Evolutionary conservation across 2,329 filamentous ascomycete genomes (phyloP), one percentile per base, ranked within the genome.

Genomic region (Talaromyces sp.): DNA sequence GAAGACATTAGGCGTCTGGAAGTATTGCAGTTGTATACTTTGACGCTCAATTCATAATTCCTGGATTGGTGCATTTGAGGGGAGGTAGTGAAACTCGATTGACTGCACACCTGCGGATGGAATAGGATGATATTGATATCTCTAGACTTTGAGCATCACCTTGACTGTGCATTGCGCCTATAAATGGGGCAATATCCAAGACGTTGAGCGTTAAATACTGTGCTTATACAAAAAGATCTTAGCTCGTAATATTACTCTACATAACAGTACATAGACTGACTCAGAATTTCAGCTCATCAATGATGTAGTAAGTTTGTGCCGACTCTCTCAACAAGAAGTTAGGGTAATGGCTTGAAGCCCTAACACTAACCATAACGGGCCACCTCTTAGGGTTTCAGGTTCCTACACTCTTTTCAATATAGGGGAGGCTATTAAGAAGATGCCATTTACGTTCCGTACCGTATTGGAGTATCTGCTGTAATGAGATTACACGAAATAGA

Each of bases 401-500:
- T 56, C 19, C 33, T 56, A 56, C 52, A 24, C 22, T 39, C 5
- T 22, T 11, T 11, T 39, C 13, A 54, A 31, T 62, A 62, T 47
- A 22, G 16, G n/a, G 13, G 22, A 22, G 33, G 24, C 10, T 14
- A 22, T 35, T 19, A 10, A 19, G 14, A 33, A 60, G 8, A 19
- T n/a, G n/a, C 8, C 10, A 43, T n/a, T 62, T 50, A 62, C 47
- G 35, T 54, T 33, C 16, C 16, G 60, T 62, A 54, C 43, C 47
- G 60, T 62, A 62, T 52, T 43, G 27, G 6, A 52, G 22, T 33
- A 62, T 54, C 33, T 62, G 47, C 35, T 41, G 60, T 62, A 62
- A 54, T 27, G 24, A 60, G 35, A 61, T 61, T 61, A 61, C 58
- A 62, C 22, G 47, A 54, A 33, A 57, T 37, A 43, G 50, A 65